A percentile compares a stretch with the other conserved stretches of the same genome.
phyloP scores from a whole-genome alignment of 2,329 filamentous ascomycete genomes.

The Phaeosphaeriaceae sp. region DNA sequence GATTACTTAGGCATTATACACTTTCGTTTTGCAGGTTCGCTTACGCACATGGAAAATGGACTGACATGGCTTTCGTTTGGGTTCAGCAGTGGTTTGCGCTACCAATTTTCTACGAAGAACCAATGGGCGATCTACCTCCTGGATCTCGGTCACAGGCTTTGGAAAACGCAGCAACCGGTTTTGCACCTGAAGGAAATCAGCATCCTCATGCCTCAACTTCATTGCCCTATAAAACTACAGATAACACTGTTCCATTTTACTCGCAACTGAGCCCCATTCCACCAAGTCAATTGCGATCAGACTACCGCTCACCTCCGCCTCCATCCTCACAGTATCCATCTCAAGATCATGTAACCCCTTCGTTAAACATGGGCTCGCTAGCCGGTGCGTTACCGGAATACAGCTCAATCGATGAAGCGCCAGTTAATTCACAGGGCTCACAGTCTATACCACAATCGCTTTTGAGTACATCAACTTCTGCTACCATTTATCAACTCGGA shows the following conservation, averaged over 20 bases:
- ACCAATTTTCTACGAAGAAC: conserved; percentile 47
- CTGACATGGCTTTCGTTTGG: conserved; percentile 52
- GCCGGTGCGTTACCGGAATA: conserved; percentile 46
- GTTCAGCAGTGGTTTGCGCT: conserved; percentile 52
- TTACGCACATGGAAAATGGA: conserved; percentile 38
- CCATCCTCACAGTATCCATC: conserved; percentile 27
- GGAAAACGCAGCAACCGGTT: conserved; percentile 37
- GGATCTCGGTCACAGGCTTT: conserved; percentile 37
- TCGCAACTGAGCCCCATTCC: conserved; percentile 46
- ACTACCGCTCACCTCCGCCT: conserved; percentile 36
- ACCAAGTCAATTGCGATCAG: conserved; percentile 34
- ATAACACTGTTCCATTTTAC: conserved; percentile 43
- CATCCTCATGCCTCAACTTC: conserved; percentile 14
- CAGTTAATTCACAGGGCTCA: conserved; percentile 24
- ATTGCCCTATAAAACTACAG: conserved; percentile 26
- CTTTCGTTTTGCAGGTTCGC: conserved; percentile 26
- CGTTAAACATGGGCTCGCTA: conserved; percentile 48
- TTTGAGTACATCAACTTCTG: conserved; percentile 48
- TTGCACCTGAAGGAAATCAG: conserved; percentile 36
- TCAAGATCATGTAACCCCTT: conserved; percentile 33
- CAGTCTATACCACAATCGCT: conserved; percentile 40
- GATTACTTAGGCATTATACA: conserved; percentile 17
- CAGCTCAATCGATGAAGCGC: conserved; percentile 22
- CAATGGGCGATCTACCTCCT: conserved; percentile 50
- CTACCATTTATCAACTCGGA: conserved; percentile 49